Evolutionary conservation across 768 basidiomycete species (phyloP).

Genomic region (Leucogyrophana mollusca): DNA sequence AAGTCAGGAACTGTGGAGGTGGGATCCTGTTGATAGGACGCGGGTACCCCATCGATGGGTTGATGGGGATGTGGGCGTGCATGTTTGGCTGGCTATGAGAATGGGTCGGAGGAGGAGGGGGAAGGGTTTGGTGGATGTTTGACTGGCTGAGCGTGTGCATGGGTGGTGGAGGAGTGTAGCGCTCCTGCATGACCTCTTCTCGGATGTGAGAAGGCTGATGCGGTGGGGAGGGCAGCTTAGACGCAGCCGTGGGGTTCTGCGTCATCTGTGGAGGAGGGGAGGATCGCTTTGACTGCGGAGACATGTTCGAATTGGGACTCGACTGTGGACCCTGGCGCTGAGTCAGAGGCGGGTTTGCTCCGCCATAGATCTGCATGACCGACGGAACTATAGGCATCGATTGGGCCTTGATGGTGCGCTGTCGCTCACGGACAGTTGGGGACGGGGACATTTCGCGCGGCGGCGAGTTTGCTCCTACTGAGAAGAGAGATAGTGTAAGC

Average conservation of each 20-base stretch:
- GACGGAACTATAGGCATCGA: slow-evolving; percentile 64
- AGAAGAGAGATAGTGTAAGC: slow-evolving; percentile 5
- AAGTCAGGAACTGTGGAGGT: slow-evolving; percentile 53
- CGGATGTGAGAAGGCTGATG: slow-evolving; percentile 26
- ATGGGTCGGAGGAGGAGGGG: slow-evolving; percentile 38
- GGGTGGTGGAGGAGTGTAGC: slow-evolving; percentile 45
- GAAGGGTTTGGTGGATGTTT: slow-evolving; percentile 19
- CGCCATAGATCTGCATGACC: slow-evolving; percentile 50
- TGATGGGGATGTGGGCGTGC: slow-evolving; percentile 27
- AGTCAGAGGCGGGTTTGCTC: slow-evolving; percentile 32
- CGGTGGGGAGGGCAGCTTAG: slow-evolving; percentile 30
- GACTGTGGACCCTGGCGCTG: slow-evolving; percentile 37
- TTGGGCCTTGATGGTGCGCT: slow-evolving; percentile 53
- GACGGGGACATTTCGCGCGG: slow-evolving; percentile 45
- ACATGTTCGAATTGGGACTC: slow-evolving; percentile 31
- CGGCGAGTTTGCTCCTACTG: slow-evolving; percentile 21
- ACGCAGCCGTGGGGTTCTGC: slow-evolving; percentile 28
- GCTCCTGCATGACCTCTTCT: slow-evolving; percentile 32
- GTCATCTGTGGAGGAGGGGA: slow-evolving; percentile 32
- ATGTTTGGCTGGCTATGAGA: slow-evolving; percentile 26
- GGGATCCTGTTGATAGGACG: slow-evolving; percentile 61
- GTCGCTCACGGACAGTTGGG: slow-evolving; percentile 42
- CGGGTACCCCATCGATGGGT: slow-evolving; percentile 50
- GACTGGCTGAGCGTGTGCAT: slow-evolving; percentile 28
- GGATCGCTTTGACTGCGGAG: slow-evolving; percentile 33